A percentile compares a stretch with the other conserved stretches of the same genome.
phyloP scores from a whole-genome alignment of 352 stramenopile genomes.

The Pythium vanterpoolii region DNA sequence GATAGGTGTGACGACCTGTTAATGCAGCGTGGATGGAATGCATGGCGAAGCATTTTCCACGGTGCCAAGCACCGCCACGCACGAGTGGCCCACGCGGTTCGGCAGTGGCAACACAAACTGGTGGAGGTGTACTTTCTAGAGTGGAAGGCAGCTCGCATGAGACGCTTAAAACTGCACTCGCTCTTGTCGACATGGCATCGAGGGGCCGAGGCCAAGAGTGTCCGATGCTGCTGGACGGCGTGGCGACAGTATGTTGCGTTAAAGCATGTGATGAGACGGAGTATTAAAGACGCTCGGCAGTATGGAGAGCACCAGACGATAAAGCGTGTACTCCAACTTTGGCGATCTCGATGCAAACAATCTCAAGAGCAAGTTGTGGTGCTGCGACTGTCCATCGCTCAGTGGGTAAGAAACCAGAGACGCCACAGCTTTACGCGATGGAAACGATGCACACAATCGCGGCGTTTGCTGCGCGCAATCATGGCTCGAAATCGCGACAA shows the following conservation, averaged over 20 bases:
- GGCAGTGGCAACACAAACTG: slow-evolving; percentile 8
- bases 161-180: neutral
- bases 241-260: slow-evolving; percentile 2
- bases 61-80: neutral
- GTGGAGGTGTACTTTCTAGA: slow-evolving; percentile 2
- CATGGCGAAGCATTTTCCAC: slow-evolving; percentile 2
- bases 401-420: slow-evolving; percentile 1
- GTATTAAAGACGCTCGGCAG: neutral
- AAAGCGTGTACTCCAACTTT: neutral
- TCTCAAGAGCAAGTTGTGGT: neutral
- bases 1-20: neutral
- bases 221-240: neutral
- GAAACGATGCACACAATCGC: neutral
- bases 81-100: neutral
- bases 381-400: neutral
- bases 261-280: neutral
- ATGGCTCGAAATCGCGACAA: neutral
- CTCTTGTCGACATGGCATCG: neutral
- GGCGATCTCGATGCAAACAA: neutral
- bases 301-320: neutral
- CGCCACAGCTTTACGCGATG: slow-evolving; percentile 3
- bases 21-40: neutral
- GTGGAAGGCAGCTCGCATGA: neutral
- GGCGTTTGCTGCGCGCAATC: neutral
- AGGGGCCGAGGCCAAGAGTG: neutral